phyloP scores from a whole-genome alignment of 164 flowering plant genomes.

The Saururus chinensis region DNA sequence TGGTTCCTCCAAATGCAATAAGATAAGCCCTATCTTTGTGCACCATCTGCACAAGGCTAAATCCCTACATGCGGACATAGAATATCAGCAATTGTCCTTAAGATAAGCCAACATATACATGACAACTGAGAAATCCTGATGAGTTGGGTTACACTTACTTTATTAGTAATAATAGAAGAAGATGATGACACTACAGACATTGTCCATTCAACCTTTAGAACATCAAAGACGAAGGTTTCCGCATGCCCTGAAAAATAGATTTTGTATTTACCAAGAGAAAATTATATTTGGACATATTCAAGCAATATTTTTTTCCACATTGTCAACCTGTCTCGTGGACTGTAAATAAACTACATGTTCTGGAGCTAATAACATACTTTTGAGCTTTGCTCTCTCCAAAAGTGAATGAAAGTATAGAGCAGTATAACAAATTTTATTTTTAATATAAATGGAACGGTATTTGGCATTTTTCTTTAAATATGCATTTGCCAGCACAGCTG shows the following conservation, averaged over 20 bases:
- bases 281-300: not conserved
- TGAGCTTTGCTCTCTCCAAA: too few relatives aligned
- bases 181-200: constrained; percentile 48
- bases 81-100: not conserved
- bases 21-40: constrained; percentile 81
- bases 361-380: too few relatives aligned
- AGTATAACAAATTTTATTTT: too few relatives aligned
- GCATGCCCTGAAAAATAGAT: constrained; percentile 48
- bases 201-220: constrained; percentile 80
- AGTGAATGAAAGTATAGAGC: too few relatives aligned
- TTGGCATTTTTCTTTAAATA: too few relatives aligned
- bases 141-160: constrained; percentile 34
- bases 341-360: too few relatives aligned
- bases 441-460: too few relatives aligned
- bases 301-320: not conserved
- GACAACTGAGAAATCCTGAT: not conserved
- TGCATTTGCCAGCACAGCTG: not conserved
- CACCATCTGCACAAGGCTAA: constrained; percentile 79
- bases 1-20: constrained; percentile 91
- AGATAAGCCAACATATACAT: not conserved
- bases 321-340: too few relatives aligned
- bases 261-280: not conserved
- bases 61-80: constrained; percentile 43
- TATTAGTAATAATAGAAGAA: constrained; percentile 64
- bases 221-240: constrained; percentile 79